A percentile compares a stretch with the other conserved stretches of the same genome.
These are phyloP conservation scores for Trichoderma guizhouense DNA, from an alignment of 2,329 filamentous ascomycete genomes.

Conservation along the genomic window DNA sequence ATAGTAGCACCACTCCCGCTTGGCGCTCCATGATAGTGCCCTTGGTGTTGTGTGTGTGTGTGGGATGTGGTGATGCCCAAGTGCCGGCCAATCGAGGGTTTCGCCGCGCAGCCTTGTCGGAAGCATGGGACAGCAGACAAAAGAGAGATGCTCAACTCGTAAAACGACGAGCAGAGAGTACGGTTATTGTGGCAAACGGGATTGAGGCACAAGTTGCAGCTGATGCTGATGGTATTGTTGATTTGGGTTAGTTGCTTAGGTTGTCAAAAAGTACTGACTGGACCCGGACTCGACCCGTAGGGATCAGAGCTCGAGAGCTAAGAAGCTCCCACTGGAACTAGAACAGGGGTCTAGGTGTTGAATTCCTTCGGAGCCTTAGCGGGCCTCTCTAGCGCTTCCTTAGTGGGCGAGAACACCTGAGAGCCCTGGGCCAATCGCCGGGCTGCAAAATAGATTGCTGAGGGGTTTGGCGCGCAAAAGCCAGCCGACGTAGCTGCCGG, in stretches of 20 bases:
- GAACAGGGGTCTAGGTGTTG: background rate
- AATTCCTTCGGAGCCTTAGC: background rate
- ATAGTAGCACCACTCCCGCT: background rate
- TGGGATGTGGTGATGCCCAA: conserved; percentile 10
- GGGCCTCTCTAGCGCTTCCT: background rate
- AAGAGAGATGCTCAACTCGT: background rate
- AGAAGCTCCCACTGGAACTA: background rate
- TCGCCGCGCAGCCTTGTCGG: background rate
- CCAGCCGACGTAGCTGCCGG: background rate
- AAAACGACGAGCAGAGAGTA: background rate
- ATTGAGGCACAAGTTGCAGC: background rate
- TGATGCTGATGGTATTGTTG: background rate
- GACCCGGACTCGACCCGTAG: background rate
- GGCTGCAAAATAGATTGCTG: conserved; percentile 10
- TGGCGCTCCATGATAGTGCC: background rate
- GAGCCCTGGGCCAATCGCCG: conserved; percentile 1
- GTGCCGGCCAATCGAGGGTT: background rate
- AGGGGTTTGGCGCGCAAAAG: conserved; percentile 2
- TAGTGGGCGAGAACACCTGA: background rate
- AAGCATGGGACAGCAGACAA: background rate
- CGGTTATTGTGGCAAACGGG: background rate
- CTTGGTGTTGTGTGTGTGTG: background rate
- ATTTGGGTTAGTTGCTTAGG: background rate
- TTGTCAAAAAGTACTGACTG: background rate
- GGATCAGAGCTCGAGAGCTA: background rate